Conservation (phyloP, 2,329 filamentous ascomycete genomes). For the Myriosclerotinia duriaeana region DNA sequence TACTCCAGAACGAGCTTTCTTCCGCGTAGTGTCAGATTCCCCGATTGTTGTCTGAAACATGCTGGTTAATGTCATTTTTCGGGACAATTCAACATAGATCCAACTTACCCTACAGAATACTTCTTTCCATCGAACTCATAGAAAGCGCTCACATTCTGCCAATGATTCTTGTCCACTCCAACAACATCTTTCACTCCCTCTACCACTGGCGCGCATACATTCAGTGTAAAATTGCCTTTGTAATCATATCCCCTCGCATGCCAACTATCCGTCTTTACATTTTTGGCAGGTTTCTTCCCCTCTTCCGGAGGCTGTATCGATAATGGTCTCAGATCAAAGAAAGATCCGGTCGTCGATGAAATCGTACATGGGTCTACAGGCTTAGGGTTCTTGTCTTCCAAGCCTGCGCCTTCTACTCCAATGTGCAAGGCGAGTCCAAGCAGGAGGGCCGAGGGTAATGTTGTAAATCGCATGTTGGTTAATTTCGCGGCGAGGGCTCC, state of each 20-base stretch:
- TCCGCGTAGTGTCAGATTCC: constrained; percentile 58
- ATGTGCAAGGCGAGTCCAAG: constrained; percentile 35
- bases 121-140: constrained; percentile 65
- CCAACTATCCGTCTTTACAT: constrained; percentile 58
- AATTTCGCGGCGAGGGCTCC: constrained; percentile 1
- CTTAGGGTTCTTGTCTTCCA: constrained; percentile 35
- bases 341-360: constrained; percentile 36
- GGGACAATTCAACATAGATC: neutral
- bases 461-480: constrained; percentile 34
- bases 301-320: constrained; percentile 35
- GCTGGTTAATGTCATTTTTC: constrained; percentile 15
- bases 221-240: constrained; percentile 77
- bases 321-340: constrained; percentile 41
- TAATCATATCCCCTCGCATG: constrained; percentile 74
- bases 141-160: constrained; percentile 76
- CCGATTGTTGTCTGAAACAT: constrained; percentile 30
- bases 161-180: constrained; percentile 60
- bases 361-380: constrained; percentile 39
- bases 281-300: constrained; percentile 47
- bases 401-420: constrained; percentile 33
- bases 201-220: constrained; percentile 77
- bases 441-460: constrained; percentile 33
- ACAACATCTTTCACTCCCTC: constrained; percentile 61
- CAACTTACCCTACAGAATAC: constrained; percentile 71
- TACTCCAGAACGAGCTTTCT: constrained; percentile 77